These are phyloP conservation scores for Besnoitia besnoiti DNA, from an alignment of 169 alveolate species.

Conservation along the genomic window DNA sequence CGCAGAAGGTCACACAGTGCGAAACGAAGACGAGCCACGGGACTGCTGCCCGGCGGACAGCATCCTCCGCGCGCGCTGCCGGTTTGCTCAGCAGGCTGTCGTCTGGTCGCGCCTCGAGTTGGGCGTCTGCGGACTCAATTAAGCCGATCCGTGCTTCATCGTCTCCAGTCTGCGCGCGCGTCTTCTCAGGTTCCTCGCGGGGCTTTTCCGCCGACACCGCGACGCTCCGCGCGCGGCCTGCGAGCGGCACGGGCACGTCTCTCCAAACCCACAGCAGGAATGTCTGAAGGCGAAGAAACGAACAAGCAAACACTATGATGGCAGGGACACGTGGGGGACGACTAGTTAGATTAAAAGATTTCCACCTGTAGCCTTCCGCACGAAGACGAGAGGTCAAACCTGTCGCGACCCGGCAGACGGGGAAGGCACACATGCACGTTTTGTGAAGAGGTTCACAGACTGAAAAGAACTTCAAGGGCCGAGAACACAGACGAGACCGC, in stretches of 20 bases:
- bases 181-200: not conserved
- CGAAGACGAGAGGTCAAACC: no score
- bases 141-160: no score
- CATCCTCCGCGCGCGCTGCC: not conserved
- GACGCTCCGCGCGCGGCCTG: not conserved
- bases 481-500: no score
- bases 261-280: not conserved
- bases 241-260: not conserved
- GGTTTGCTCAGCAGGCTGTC: not conserved
- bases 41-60: not conserved
- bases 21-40: conserved; percentile 62
- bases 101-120: not conserved
- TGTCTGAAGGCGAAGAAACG: not conserved
- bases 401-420: no score
- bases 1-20: conserved; percentile 41
- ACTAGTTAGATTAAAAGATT: no score
- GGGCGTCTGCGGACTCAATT: no score
- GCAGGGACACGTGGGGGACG: no score
- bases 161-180: not conserved
- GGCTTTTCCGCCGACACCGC: not conserved
- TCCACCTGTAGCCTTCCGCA: no score
- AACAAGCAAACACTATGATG: not conserved
- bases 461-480: no score
- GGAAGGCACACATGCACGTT: no score
- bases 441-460: no score